A percentile compares a stretch with the other conserved stretches of the same genome.
These are phyloP conservation scores for Perkinsus chesapeaki DNA, from an alignment of 169 alveolate species.

Conservation along the genomic window DNA sequence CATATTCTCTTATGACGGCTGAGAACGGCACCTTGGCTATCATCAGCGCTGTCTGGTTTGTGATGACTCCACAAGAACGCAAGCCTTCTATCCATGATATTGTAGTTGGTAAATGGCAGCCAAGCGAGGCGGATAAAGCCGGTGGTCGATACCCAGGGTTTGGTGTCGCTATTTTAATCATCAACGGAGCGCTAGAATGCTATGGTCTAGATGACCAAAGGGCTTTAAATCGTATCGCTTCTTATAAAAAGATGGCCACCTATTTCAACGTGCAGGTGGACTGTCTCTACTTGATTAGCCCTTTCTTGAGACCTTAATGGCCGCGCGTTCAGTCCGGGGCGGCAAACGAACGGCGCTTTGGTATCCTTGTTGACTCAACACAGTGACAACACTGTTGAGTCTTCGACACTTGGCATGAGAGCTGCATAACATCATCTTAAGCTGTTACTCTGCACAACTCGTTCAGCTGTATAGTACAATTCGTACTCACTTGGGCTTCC, in stretches of 20 bases:
- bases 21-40: neutral
- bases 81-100: neutral
- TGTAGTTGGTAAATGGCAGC: neutral
- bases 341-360: no score
- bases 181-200: neutral
- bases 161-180: neutral
- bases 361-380: no score
- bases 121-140: neutral
- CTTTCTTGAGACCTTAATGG: no score
- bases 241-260: neutral
- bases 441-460: no score
- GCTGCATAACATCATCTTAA: no score
- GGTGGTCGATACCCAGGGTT: neutral
- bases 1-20: neutral
- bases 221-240: neutral
- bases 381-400: no score
- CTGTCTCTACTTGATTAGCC: no score
- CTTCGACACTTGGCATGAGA: no score
- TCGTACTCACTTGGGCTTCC: no score
- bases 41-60: neutral
- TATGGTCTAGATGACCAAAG: neutral
- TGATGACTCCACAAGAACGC: neutral
- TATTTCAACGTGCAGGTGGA: neutral
- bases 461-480: no score
- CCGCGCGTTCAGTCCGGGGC: no score